phyloP scores from a whole-genome alignment of 345 rosid genomes.

The Mallotus nudiflorus region DNA sequence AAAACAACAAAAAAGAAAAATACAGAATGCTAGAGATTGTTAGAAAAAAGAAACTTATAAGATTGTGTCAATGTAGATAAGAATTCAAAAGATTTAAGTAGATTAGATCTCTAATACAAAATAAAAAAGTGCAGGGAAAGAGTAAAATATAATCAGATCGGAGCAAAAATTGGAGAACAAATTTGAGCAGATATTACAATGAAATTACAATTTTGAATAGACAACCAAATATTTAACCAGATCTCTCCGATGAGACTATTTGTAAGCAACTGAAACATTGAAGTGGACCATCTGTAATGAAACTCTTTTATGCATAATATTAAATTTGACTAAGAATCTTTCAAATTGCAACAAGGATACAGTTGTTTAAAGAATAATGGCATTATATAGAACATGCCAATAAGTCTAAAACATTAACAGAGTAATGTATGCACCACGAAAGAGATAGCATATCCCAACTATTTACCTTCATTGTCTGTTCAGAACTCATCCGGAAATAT shows the following conservation, averaged over 20 bases:
- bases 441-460: not conserved
- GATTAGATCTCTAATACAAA: not conserved
- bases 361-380: too few species aligned
- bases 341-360: not conserved
- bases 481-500: constrained; percentile 92
- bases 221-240: not conserved
- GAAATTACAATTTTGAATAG: not conserved
- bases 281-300: not conserved
- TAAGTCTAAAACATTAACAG: not conserved
- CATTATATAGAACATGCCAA: not conserved
- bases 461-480: constrained; percentile 89
- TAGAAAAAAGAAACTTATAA: not conserved
- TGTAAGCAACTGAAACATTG: constrained; percentile 7
- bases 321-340: not conserved
- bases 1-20: constrained; percentile 23
- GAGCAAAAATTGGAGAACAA: not conserved
- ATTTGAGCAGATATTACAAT: not conserved
- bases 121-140: not conserved
- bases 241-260: not conserved
- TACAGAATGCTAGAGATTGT: constrained; percentile 8
- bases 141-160: not conserved
- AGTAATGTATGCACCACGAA: not conserved
- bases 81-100: too few species aligned
- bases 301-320: not conserved
- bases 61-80: not conserved